Conservation (phyloP, 768 basidiomycete species). For the Russula griseocarnosa region DNA sequence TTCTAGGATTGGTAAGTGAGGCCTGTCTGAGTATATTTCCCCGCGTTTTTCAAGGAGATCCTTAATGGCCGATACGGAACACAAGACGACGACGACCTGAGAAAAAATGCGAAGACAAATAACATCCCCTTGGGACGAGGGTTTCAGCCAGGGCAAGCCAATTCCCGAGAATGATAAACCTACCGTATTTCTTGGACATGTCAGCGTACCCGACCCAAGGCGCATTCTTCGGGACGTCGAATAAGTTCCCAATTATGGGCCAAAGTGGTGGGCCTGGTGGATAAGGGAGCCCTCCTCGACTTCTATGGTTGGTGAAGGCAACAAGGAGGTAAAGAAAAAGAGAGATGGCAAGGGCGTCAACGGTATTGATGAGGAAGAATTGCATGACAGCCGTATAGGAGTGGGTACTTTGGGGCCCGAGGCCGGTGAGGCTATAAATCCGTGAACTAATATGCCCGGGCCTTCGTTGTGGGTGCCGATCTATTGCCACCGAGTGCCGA, state of each 20-base stretch:
- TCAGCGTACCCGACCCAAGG: background rate
- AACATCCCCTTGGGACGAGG: background rate
- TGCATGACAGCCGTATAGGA: background rate
- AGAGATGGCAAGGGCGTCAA: background rate
- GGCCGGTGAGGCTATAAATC: no score
- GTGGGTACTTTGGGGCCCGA: background rate
- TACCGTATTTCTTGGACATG: conserved; percentile 16
- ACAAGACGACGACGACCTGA: conserved; percentile 48
- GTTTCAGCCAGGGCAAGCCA: background rate
- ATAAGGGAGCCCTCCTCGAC: conserved; percentile 10
- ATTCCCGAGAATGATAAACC: background rate
- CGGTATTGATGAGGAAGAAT: background rate
- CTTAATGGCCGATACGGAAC: conserved; percentile 42
- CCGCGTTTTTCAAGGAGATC: conserved; percentile 54
- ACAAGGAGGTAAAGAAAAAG: background rate
- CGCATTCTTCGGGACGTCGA: background rate
- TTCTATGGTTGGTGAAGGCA: background rate
- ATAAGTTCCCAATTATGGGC: conserved; percentile 11
- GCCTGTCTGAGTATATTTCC: conserved; percentile 28
- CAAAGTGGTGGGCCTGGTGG: conserved; percentile 9
- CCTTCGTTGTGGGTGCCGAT: background rate
- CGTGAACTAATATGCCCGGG: background rate
- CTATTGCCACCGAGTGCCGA: background rate
- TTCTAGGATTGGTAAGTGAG: background rate
- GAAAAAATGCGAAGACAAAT: conserved; percentile 38